These are phyloP conservation scores for Parathielavia hyrcaniae DNA, from an alignment of 495 filamentous ascomycete genomes.

Conservation along the genomic window DNA sequence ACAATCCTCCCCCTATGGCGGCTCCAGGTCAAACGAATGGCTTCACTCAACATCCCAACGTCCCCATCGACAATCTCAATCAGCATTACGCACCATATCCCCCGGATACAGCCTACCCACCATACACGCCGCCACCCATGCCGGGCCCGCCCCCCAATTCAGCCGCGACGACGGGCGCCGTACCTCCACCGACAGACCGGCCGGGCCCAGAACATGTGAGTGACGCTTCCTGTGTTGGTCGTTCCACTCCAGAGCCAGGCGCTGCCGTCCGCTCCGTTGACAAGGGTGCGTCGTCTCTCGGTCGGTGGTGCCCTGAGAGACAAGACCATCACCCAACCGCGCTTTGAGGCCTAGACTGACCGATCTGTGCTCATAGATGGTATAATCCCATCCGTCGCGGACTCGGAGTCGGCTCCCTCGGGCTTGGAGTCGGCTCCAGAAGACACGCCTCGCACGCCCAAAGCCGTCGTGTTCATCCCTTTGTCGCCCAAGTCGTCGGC, in stretches of 20 bases:
- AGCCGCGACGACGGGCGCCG: slow-evolving; percentile 14
- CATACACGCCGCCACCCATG: slow-evolving; percentile 25
- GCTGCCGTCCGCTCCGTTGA: slow-evolving; percentile 15
- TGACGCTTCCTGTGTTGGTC: slow-evolving; percentile 33
- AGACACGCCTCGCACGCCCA: slow-evolving; percentile 22
- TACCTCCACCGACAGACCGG: slow-evolving; percentile 20
- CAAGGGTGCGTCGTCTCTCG: slow-evolving; percentile 32
- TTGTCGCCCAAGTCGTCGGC: slow-evolving; percentile 39
- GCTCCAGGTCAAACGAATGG: slow-evolving; percentile 19
- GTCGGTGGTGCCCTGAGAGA: slow-evolving; percentile 10
- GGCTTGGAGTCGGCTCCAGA: slow-evolving; percentile 8
- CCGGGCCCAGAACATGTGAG: slow-evolving; percentile 37
- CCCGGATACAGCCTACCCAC: slow-evolving; percentile 13
- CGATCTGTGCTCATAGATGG: slow-evolving; percentile 32
- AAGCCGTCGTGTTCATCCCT: slow-evolving; percentile 41
- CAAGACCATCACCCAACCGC: neutral
- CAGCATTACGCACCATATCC: slow-evolving; percentile 31
- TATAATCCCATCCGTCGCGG: slow-evolving; percentile 25
- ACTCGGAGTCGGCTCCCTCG: neutral
- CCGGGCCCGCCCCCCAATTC: slow-evolving; percentile 31
- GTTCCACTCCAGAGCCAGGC: slow-evolving; percentile 25
- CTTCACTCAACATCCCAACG: slow-evolving; percentile 41
- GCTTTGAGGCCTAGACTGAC: neutral
- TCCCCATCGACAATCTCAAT: slow-evolving; percentile 32
- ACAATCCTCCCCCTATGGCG: slow-evolving; percentile 36